Conservation (phyloP, 192 early-diverging fungal genomes). For the Gigaspora rosea region DNA sequence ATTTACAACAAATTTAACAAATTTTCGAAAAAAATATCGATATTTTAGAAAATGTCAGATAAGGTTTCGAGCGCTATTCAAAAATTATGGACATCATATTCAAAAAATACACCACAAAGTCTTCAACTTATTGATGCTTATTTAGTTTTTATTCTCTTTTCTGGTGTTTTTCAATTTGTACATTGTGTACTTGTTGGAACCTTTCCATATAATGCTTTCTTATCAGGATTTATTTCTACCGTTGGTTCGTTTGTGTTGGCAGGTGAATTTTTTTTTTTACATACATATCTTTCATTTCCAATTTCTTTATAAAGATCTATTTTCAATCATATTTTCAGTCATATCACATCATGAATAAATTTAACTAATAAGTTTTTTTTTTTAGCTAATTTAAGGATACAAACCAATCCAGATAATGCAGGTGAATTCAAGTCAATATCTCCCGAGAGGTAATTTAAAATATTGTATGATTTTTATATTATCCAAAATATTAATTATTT, state of each 20-base stretch:
- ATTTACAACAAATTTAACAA: too few species aligned
- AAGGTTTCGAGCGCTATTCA: neutral
- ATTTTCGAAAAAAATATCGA: too few species aligned
- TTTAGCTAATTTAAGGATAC: slow-evolving; percentile 90
- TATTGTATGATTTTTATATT: slow-evolving; percentile 2
- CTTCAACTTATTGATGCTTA: slow-evolving; percentile 94
- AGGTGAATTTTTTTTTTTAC: slow-evolving; percentile 47
- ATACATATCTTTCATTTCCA: neutral
- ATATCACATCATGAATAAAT: neutral
- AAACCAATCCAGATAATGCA: slow-evolving; percentile 81
- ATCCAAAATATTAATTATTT: neutral
- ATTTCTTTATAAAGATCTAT: slow-evolving; percentile 3
- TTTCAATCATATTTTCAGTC: neutral
- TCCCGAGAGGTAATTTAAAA: slow-evolving; percentile 69
- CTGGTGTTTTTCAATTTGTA: slow-evolving; percentile 89
- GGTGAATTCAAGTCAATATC: slow-evolving; percentile 67
- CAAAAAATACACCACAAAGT: slow-evolving; percentile 68
- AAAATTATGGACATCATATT: slow-evolving; percentile 20
- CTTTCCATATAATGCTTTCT: slow-evolving; percentile 98
- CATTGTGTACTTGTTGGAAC: slow-evolving; percentile 86
- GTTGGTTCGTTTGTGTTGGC: slow-evolving; percentile 92
- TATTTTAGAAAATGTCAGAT: neutral
- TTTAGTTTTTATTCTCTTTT: slow-evolving; percentile 85
- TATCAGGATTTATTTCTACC: slow-evolving; percentile 91
- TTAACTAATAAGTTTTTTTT: neutral